Conservation (phyloP, 2,329 filamentous ascomycete species). For the Microsporum canis region DNA sequence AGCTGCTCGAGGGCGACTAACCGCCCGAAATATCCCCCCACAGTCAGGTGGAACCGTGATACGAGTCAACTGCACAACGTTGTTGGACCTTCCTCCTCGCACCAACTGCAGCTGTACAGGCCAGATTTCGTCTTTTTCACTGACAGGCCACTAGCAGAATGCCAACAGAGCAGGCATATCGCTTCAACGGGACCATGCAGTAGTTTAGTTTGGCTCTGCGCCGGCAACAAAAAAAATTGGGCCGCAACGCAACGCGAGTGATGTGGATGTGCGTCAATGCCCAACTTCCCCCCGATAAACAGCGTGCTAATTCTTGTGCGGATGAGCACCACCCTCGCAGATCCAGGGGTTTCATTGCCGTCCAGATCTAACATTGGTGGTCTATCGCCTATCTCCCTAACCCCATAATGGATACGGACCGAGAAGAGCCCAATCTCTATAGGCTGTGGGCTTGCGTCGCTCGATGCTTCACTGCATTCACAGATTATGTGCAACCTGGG, state of each 20-base stretch:
- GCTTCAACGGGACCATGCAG: conserved; percentile 3
- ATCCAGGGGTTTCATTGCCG: conserved; percentile 3
- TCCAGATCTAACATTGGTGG: background rate
- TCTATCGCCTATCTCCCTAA: background rate
- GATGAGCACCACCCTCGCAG: background rate
- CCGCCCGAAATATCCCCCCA: background rate
- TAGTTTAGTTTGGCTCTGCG: background rate
- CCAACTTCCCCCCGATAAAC: conserved; percentile 4
- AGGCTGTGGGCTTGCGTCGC: background rate
- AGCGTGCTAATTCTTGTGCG: background rate
- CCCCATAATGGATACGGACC: background rate
- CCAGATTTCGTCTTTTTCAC: background rate
- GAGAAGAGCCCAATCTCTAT: background rate
- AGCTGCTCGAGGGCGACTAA: background rate
- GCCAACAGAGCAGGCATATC: conserved; percentile 5
- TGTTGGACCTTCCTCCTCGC: background rate
- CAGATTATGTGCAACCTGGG: background rate
- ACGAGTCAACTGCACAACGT: background rate
- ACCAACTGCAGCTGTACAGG: conserved; percentile 2
- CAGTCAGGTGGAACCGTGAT: background rate
- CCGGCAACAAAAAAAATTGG: conserved; percentile 1
- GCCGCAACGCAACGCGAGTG: conserved; percentile 5
- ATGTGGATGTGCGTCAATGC: conserved; percentile 5
- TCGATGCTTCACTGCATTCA: conserved; percentile 2
- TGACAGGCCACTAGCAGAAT: conserved; percentile 1